Conservation (phyloP, 495 filamentous ascomycete species). For the Trichoderma gamsii region DNA sequence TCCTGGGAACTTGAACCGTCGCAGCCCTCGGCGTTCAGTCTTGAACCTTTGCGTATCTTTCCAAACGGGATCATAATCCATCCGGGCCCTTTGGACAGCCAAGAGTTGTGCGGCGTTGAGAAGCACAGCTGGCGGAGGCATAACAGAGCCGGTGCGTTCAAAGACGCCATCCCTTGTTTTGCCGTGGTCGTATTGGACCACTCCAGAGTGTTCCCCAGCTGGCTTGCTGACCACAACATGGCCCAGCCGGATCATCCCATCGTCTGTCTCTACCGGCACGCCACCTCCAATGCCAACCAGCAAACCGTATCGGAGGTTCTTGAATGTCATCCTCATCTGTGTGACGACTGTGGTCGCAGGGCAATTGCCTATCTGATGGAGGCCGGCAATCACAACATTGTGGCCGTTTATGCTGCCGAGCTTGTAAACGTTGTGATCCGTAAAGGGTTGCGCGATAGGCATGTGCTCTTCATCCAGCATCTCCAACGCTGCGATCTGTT, state of each 20-base stretch:
- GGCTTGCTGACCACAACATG: conserved; percentile 35
- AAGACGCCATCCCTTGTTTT: not conserved
- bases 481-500: not conserved
- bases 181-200: not conserved
- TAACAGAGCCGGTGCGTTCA: not conserved
- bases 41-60: not conserved
- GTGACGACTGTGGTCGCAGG: conserved; percentile 25
- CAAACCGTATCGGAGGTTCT: conserved; percentile 24
- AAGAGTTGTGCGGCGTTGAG: not conserved
- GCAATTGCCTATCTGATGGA: conserved; percentile 26
- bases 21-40: not conserved
- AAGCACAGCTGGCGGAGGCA: not conserved
- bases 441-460: not conserved
- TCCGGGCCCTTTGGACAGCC: not conserved
- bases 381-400: conserved; percentile 32
- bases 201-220: not conserved
- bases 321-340: conserved; percentile 26
- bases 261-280: conserved; percentile 22
- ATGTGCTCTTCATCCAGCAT: not conserved
- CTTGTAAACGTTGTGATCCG: conserved; percentile 30
- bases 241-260: conserved; percentile 28
- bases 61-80: not conserved
- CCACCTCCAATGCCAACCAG: conserved; percentile 38
- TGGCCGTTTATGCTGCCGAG: conserved; percentile 29
- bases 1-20: not conserved